These are phyloP conservation scores for Nevesoporus exiguus DNA, from an alignment of 768 basidiomycete species.

Conservation along the genomic window DNA sequence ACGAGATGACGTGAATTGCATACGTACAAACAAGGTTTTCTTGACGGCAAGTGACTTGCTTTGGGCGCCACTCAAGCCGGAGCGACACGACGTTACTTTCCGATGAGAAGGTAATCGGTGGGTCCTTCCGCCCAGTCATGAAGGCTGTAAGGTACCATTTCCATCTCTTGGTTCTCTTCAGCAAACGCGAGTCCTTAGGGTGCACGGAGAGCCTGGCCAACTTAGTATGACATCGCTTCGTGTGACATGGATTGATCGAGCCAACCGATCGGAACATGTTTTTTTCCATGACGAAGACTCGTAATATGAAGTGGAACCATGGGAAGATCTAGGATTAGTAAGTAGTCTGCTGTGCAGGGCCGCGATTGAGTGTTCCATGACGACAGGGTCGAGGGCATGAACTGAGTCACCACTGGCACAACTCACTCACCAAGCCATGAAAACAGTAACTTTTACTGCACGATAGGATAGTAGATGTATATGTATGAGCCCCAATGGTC, in stretches of 20 bases:
- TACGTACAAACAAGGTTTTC: background rate
- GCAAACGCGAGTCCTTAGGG: background rate
- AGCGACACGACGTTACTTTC: slow-evolving; percentile 2
- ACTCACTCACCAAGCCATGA: no score
- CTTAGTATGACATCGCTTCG: background rate
- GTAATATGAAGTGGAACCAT: background rate
- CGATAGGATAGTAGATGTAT: no score
- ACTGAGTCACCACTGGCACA: no score
- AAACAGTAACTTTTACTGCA: no score
- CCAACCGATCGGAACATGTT: background rate
- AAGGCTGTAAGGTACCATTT: background rate
- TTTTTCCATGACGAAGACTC: background rate
- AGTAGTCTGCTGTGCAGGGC: background rate
- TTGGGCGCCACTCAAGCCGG: slow-evolving; percentile 11
- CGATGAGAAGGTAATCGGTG: background rate
- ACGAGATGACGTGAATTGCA: slow-evolving; percentile 8
- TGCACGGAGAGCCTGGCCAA: background rate
- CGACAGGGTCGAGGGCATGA: background rate
- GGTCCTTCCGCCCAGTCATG: background rate
- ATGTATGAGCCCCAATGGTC: no score
- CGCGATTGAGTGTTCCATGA: background rate
- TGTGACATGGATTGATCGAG: background rate
- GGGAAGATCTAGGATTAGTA: background rate
- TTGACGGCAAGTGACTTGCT: slow-evolving; percentile 8
- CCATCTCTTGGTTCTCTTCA: background rate